phyloP scores from a whole-genome alignment of 352 stramenopile species.

The Globisporangium paroecandrum region DNA sequence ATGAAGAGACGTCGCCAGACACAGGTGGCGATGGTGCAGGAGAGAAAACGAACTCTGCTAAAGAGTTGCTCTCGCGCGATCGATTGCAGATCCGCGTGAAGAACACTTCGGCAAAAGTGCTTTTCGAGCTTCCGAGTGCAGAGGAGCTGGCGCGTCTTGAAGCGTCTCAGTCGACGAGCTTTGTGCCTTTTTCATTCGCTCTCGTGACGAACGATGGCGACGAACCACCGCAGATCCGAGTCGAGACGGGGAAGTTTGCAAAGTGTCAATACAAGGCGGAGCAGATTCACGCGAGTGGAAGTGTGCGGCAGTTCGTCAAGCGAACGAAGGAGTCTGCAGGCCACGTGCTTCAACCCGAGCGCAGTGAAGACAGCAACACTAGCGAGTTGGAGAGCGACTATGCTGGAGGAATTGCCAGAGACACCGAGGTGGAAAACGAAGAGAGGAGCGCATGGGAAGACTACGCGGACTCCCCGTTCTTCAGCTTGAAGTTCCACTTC shows the following conservation, averaged over 20 bases:
- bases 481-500: slow-evolving; percentile 63
- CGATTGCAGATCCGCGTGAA: slow-evolving; percentile 58
- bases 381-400: background rate
- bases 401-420: background rate
- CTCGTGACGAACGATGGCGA: slow-evolving; percentile 40
- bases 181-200: slow-evolving; percentile 51
- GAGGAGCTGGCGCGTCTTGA: slow-evolving; percentile 32
- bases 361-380: background rate
- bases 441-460: slow-evolving; percentile 37
- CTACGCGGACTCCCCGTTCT: slow-evolving; percentile 69
- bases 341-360: slow-evolving; percentile 9
- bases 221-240: slow-evolving; percentile 36
- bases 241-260: slow-evolving; percentile 63
- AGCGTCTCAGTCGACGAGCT: slow-evolving; percentile 20
- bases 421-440: background rate
- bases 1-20: slow-evolving; percentile 3
- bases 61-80: slow-evolving; percentile 26
- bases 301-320: slow-evolving; percentile 47
- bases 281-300: slow-evolving; percentile 42
- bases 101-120: slow-evolving; percentile 51
- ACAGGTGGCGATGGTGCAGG: background rate
- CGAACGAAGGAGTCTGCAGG: slow-evolving; percentile 26
- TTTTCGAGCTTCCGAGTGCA: slow-evolving; percentile 56
- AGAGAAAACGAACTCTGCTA: background rate
- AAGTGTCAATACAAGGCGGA: slow-evolving; percentile 73